Conservation (phyloP, 2,329 filamentous ascomycete species). For the Apiospora saccharicola region DNA sequence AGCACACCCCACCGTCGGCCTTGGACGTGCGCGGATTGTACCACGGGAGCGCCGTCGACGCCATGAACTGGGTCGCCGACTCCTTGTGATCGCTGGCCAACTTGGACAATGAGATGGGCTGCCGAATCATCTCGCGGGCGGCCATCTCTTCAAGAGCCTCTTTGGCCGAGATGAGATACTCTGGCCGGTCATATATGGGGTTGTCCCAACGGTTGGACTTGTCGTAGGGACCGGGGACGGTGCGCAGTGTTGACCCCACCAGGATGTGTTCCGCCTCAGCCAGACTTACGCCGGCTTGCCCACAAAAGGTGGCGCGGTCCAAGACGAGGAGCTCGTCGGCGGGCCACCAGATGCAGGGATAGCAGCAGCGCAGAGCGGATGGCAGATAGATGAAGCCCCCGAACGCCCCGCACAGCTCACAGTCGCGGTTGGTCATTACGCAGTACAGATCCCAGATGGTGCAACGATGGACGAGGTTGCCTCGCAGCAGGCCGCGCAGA, state of each 20-base stretch:
- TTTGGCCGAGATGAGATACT: neutral
- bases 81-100: no score
- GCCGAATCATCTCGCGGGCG: neutral
- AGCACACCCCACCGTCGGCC: neutral
- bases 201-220: neutral
- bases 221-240: neutral
- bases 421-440: neutral
- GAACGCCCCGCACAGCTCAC: neutral
- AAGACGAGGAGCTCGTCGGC: neutral
- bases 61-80: neutral
- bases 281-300: neutral
- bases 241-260: neutral
- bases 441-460: neutral
- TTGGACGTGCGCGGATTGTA: neutral
- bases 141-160: neutral
- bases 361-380: neutral
- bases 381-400: neutral
- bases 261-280: neutral
- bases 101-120: neutral
- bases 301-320: neutral
- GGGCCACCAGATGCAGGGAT: neutral
- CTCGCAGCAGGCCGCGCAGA: neutral
- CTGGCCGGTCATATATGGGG: neutral
- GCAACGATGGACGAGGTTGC: neutral
- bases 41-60: neutral